A percentile compares a stretch with the other conserved stretches of the same genome.
phyloP scores from a whole-genome alignment of 75 land plant species.

The Picea sitchensis region DNA sequence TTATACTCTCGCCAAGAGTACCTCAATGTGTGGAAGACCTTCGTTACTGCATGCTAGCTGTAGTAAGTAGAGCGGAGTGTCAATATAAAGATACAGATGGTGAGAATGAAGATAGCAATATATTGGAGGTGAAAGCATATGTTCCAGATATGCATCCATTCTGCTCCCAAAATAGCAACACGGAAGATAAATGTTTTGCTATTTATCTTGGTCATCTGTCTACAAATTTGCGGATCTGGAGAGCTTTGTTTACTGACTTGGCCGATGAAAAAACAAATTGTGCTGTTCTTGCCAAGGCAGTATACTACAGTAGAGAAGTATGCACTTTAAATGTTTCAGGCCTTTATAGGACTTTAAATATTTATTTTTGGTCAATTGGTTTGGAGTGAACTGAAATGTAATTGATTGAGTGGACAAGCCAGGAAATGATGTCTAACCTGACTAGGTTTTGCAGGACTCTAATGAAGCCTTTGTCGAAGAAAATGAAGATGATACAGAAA shows the following conservation, averaged over 20 bases:
- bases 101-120: neutral
- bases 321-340: neutral
- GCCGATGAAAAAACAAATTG: slow-evolving; percentile 16
- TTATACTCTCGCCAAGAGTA: slow-evolving; percentile 24
- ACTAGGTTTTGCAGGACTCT: neutral
- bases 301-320: slow-evolving; percentile 20
- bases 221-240: slow-evolving; percentile 51
- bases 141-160: neutral
- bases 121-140: neutral
- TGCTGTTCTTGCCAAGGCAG: slow-evolving; percentile 17
- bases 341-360: neutral
- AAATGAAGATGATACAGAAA: neutral
- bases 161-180: neutral
- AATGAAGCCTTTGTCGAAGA: neutral
- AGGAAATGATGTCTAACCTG: neutral
- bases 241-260: slow-evolving; percentile 19
- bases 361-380: neutral
- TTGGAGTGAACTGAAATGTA: neutral
- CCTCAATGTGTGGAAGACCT: slow-evolving; percentile 13
- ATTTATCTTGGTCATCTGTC: slow-evolving; percentile 32
- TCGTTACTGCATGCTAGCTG: neutral
- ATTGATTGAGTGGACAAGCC: neutral
- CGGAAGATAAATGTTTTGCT: slow-evolving; percentile 13
- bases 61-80: neutral
- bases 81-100: neutral